Evolutionary conservation across 768 basidiomycete species (phyloP), one percentile per base, ranked within the genome.

Genomic region (Coprinellus aureogranulatus): DNA sequence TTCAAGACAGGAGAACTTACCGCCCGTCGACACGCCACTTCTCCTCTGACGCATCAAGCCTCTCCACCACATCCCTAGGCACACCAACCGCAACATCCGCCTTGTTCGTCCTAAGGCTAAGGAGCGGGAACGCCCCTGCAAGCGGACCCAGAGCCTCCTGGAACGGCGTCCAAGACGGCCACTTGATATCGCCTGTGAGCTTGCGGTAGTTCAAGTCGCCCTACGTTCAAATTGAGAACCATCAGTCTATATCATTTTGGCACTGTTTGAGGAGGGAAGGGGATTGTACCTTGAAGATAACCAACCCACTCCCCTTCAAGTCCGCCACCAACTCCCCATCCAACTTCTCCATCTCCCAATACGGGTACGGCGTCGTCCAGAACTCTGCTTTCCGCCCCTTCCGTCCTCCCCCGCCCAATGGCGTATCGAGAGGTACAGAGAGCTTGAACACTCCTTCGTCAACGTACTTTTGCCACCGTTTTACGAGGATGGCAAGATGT

Each of bases 81-180:
- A 99, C 78, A 0, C 93, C 96, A 25, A 92, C 92, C 5, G 87
- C 89, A 2, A 97, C 94, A 66, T 98, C 94, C 0, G 96, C 96
- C 70, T 99, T 99, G 77, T 89, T 92, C 1, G 96, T 98, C 18
- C 96, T 82, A 58, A 98, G 73, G 65, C 91, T 92, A 25, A 98
- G 73, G 8, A 97, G 67, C 0, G 90, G 88, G 73, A 96, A 90
- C 9, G 86, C 75, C 1, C 90, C 89, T 0, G 84, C 83, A 10
- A 98, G 72, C 2, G 91, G 90, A 4, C 94, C 92, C 87, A 42
- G 44, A 58, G 37, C 53, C 34, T 61, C 58, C 12, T 54, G 2
- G 34, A 65, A 31, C 25, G 52, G 45, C 25, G 58, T 60, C 45
- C 54, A 62, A 2, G 55, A 44, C 0, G 91, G 90, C 96, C 96